phyloP scores from a whole-genome alignment of 75 land plant genomes.

The Adiantum capillusveneris region DNA sequence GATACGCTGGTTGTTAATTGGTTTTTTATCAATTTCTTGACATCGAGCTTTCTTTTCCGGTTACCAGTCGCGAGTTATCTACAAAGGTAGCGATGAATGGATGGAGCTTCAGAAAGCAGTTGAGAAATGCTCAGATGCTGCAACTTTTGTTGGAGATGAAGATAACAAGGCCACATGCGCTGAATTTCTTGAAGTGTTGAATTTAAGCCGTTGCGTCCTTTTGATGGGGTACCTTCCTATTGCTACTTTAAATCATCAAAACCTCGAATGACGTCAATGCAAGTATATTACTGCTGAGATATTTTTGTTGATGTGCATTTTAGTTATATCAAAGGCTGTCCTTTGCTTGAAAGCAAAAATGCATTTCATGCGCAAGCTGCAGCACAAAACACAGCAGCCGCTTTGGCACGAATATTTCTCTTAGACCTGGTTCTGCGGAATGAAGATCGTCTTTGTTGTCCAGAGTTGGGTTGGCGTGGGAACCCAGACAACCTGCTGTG shows the following conservation, averaged over 20 bases:
- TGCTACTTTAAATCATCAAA: too few relatives aligned
- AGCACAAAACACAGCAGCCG: constrained; percentile 55
- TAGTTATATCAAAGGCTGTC: constrained; percentile 85
- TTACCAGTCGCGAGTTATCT: constrained; percentile 78
- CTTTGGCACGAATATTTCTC: constrained; percentile 72
- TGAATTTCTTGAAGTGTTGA: constrained; percentile 87
- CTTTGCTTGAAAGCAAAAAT: constrained; percentile 57
- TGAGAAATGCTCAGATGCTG: constrained; percentile 49
- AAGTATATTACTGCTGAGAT: background rate
- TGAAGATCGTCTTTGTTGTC: constrained; percentile 90
- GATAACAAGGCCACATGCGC: constrained; percentile 61
- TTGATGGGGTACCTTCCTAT: constrained; percentile 69
- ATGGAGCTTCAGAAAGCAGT: constrained; percentile 66
- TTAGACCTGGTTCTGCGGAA: constrained; percentile 89
- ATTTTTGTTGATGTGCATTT: constrained; percentile 5
- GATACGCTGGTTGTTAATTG: too few relatives aligned
- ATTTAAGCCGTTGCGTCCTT: constrained; percentile 75
- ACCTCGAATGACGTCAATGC: too few relatives aligned
- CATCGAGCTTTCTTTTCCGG: too few relatives aligned
- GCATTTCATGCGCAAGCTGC: constrained; percentile 55
- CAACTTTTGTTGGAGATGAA: constrained; percentile 53
- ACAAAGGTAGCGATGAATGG: constrained; percentile 76
- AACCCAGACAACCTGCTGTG: constrained; percentile 74
- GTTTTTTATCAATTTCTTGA: too few relatives aligned
- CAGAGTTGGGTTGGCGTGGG: constrained; percentile 91